A percentile compares a stretch with the other conserved stretches of the same genome.
Evolutionary conservation across 352 stramenopile genomes (phyloP).

Genomic region (Phytophthora citrophthora): DNA sequence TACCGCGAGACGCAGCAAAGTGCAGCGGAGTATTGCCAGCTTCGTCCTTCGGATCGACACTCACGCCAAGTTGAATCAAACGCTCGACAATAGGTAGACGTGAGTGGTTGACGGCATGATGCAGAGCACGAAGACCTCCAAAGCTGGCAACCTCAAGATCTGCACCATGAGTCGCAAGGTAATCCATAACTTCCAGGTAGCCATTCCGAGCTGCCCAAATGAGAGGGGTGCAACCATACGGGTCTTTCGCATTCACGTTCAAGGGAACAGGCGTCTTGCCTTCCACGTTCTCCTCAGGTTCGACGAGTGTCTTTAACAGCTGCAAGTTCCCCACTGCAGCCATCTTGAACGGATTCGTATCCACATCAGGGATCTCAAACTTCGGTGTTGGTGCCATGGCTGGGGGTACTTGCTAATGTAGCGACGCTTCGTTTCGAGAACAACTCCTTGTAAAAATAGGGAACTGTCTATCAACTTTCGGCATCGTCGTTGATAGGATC

Average conservation of each 20-base stretch:
- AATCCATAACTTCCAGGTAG: constrained; percentile 83
- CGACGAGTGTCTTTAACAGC: constrained; percentile 73
- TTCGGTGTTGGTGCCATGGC: constrained; percentile 50
- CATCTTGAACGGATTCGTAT: constrained; percentile 90
- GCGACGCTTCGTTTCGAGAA: constrained; percentile 15
- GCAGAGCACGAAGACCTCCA: constrained; percentile 78
- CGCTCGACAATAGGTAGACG: constrained; percentile 60
- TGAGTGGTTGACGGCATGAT: constrained; percentile 89
- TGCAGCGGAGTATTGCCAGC: constrained; percentile 87
- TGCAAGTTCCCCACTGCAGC: constrained; percentile 78
- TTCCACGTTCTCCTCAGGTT: constrained; percentile 47
- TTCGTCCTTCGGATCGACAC: constrained; percentile 84
- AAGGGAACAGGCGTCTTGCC: constrained; percentile 48
- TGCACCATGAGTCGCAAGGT: constrained; percentile 67
- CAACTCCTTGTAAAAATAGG: constrained; percentile 16
- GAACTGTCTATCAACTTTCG: constrained; percentile 2
- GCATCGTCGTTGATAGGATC: constrained; percentile 2
- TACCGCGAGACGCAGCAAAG: constrained; percentile 79
- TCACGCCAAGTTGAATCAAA: constrained; percentile 79
- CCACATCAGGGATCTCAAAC: constrained; percentile 78
- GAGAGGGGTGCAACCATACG: constrained; percentile 81
- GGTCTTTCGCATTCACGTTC: constrained; percentile 84
- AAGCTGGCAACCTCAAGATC: constrained; percentile 80
- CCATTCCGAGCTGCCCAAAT: constrained; percentile 87
- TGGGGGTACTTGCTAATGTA: neutral